These are phyloP conservation scores for Pseudoneurospora amorphoporcata DNA, from an alignment of 495 filamentous ascomycete genomes.

Conservation along the genomic window DNA sequence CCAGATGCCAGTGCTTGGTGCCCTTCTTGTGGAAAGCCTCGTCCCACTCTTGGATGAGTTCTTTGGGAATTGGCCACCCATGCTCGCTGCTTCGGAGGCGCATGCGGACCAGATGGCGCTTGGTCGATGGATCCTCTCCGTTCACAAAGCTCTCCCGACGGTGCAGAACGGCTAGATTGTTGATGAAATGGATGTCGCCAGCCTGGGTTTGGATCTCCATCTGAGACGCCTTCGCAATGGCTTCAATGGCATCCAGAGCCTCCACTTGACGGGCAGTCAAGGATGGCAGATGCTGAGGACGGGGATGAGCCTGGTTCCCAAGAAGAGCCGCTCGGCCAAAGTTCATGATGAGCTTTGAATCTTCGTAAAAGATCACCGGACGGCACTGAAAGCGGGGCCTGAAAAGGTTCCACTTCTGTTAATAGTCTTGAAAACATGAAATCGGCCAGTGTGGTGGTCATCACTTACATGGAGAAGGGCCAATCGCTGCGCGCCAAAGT, in stretches of 20 bases:
- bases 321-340: conserved; percentile 51
- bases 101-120: conserved; percentile 43
- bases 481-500: conserved; percentile 48
- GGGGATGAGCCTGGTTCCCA: conserved; percentile 45
- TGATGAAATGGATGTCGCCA: conserved; percentile 67
- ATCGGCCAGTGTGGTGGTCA: not conserved
- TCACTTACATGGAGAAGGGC: conserved; percentile 51
- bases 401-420: conserved; percentile 1
- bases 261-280: conserved; percentile 48
- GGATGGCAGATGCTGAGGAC: conserved; percentile 41
- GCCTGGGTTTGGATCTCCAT: conserved; percentile 42
- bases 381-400: conserved; percentile 44
- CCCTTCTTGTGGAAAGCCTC: conserved; percentile 32
- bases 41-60: conserved; percentile 33
- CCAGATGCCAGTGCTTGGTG: conserved; percentile 37
- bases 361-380: conserved; percentile 47
- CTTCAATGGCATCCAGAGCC: conserved; percentile 54
- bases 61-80: conserved; percentile 36
- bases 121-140: conserved; percentile 26
- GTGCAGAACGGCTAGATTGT: conserved; percentile 64
- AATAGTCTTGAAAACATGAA: not conserved
- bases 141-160: conserved; percentile 51
- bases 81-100: conserved; percentile 34
- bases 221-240: conserved; percentile 45
- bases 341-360: conserved; percentile 45